Percentiles rank a stretch among this genome's conserved stretches.
phyloP scores from a whole-genome alignment of 495 filamentous ascomycete genomes.

The Penicillium waksmanii region DNA sequence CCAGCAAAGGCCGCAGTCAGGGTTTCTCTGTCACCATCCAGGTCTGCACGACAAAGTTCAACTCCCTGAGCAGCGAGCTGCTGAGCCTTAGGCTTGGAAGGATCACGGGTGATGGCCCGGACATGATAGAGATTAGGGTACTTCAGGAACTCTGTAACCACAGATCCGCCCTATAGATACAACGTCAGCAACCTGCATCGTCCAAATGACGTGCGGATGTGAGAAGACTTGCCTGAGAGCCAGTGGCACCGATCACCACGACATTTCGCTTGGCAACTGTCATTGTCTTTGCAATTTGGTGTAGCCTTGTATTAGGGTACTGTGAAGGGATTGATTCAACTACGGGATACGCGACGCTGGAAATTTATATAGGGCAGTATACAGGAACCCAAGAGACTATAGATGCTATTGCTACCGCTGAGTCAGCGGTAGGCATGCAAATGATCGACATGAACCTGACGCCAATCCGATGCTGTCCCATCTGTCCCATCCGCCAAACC shows the following conservation, averaged over 20 bases:
- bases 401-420: background rate
- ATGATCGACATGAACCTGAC: background rate
- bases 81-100: conserved; percentile 14
- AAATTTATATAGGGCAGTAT: background rate
- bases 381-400: background rate
- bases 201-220: background rate
- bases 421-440: background rate
- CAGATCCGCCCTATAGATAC: conserved; percentile 13
- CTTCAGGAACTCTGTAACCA: conserved; percentile 15
- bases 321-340: background rate
- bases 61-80: conserved; percentile 19
- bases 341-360: background rate
- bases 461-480: background rate
- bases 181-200: background rate
- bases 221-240: conserved; percentile 18
- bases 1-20: conserved; percentile 55
- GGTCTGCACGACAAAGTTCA: conserved; percentile 43
- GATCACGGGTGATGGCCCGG: conserved; percentile 30
- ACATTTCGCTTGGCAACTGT: conserved; percentile 16
- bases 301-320: background rate
- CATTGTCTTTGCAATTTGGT: background rate
- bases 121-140: conserved; percentile 20
- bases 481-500: too few relatives aligned
- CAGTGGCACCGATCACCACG: conserved; percentile 50
- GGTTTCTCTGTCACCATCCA: conserved; percentile 48